These are phyloP conservation scores for Metschnikowia borealis DNA, from an alignment of 805 yeast genomes.

Conservation along the genomic window DNA sequence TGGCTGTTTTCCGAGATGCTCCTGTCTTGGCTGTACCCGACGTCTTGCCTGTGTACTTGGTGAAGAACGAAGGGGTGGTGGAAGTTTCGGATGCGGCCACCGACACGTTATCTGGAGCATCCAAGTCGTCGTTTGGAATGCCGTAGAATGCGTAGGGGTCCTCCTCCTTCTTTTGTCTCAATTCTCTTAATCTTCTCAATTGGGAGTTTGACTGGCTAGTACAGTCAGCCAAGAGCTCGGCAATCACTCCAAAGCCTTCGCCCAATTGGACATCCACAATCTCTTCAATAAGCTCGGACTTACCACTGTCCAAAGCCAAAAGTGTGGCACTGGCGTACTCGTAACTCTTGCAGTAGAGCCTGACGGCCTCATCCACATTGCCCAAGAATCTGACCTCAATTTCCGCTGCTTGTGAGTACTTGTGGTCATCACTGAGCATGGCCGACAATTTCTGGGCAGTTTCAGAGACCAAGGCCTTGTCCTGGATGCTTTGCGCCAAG, in stretches of 20 bases:
- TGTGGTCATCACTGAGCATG: conserved; percentile 61
- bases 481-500: conserved; percentile 39
- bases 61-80: conserved; percentile 86
- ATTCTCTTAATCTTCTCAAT: conserved; percentile 73
- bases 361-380: conserved; percentile 59
- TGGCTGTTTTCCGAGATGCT: conserved; percentile 86
- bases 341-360: conserved; percentile 69
- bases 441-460: conserved; percentile 60
- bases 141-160: conserved; percentile 89
- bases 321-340: conserved; percentile 73
- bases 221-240: conserved; percentile 93
- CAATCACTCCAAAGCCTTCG: conserved; percentile 83
- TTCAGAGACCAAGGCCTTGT: conserved; percentile 31
- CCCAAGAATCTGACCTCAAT: conserved; percentile 61
- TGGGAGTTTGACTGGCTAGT: conserved; percentile 81
- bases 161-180: conserved; percentile 74
- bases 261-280: conserved; percentile 71
- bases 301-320: conserved; percentile 46
- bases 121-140: conserved; percentile 48
- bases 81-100: conserved; percentile 93
- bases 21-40: conserved; percentile 96
- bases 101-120: conserved; percentile 89
- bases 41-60: conserved; percentile 95
- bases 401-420: conserved; percentile 76
- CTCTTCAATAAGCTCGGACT: conserved; percentile 46